Conservation (phyloP, 768 basidiomycete genomes). For the Trametes punicea region DNA sequence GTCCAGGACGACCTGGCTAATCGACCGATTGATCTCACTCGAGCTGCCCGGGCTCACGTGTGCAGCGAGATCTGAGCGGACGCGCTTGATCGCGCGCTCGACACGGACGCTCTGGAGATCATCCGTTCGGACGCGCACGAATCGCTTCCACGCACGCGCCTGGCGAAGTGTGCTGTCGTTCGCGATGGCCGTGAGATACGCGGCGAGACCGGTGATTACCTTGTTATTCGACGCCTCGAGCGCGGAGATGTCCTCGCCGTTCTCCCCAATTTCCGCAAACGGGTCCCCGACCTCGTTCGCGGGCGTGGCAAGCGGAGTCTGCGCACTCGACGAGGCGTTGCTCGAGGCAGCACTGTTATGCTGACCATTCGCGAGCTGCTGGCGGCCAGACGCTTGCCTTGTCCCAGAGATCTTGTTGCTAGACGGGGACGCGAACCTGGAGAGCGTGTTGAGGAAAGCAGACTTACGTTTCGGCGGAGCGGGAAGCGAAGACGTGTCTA, state of each 20-base stretch:
- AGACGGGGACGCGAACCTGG: constrained; percentile 74
- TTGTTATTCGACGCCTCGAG: constrained; percentile 39
- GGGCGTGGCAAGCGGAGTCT: constrained; percentile 50
- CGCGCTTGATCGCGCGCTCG: constrained; percentile 85
- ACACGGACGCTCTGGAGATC: constrained; percentile 85
- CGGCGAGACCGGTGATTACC: constrained; percentile 64
- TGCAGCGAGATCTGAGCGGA: constrained; percentile 78
- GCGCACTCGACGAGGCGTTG: constrained; percentile 33
- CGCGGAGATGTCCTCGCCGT: constrained; percentile 25
- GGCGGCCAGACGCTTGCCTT: constrained; percentile 35
- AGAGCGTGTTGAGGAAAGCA: constrained; percentile 82
- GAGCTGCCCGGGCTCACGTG: constrained; percentile 45
- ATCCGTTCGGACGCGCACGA: constrained; percentile 81
- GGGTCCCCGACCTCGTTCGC: constrained; percentile 59
- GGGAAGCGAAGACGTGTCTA: constrained; percentile 53
- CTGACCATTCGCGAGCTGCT: constrained; percentile 13
- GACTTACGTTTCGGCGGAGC: constrained; percentile 70
- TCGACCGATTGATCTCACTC: constrained; percentile 28
- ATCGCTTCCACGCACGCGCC: constrained; percentile 76
- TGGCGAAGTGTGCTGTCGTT: constrained; percentile 62
- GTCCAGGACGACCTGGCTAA: constrained; percentile 31
- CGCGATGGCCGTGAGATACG: constrained; percentile 77
- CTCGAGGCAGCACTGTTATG: constrained; percentile 31
- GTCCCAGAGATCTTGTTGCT: constrained; percentile 43
- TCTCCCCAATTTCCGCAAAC: constrained; percentile 39